Percentiles rank a stretch among this genome's conserved stretches.
Evolutionary conservation across 148 eudicot species (phyloP).

Genomic region (Heliosperma pusillum): DNA sequence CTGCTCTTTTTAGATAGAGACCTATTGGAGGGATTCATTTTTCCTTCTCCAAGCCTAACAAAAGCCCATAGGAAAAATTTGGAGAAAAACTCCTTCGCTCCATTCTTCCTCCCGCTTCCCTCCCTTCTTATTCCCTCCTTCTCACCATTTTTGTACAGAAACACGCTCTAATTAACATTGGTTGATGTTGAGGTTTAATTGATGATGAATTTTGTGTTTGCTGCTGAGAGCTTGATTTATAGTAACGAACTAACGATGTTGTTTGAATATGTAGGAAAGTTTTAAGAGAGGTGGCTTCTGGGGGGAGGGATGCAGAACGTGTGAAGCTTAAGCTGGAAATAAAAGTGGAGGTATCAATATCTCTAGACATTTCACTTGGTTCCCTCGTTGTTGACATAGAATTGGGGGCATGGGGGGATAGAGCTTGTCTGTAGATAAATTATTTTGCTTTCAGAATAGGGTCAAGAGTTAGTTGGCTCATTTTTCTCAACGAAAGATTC

Average conservation of each 20-base stretch:
- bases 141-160: too few species aligned
- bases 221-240: not conserved
- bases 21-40: too few species aligned
- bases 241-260: not conserved
- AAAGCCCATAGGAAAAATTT: too few species aligned
- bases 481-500: too few species aligned
- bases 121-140: too few species aligned
- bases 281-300: slow-evolving; percentile 80
- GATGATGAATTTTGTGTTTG: not conserved
- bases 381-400: not conserved
- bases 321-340: slow-evolving; percentile 81
- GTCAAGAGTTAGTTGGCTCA: not conserved
- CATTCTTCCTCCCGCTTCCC: too few species aligned
- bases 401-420: not conserved
- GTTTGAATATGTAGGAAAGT: slow-evolving; percentile 58
- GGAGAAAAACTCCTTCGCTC: too few species aligned
- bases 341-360: slow-evolving; percentile 62
- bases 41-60: too few species aligned
- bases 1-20: too few species aligned
- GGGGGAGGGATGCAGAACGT: slow-evolving; percentile 90
- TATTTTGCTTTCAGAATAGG: not conserved
- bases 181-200: not conserved
- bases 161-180: not conserved
- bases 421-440: not conserved
- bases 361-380: not conserved